Conservation (phyloP, 352 stramenopile species). For the Blastocystis sp. region DNA sequence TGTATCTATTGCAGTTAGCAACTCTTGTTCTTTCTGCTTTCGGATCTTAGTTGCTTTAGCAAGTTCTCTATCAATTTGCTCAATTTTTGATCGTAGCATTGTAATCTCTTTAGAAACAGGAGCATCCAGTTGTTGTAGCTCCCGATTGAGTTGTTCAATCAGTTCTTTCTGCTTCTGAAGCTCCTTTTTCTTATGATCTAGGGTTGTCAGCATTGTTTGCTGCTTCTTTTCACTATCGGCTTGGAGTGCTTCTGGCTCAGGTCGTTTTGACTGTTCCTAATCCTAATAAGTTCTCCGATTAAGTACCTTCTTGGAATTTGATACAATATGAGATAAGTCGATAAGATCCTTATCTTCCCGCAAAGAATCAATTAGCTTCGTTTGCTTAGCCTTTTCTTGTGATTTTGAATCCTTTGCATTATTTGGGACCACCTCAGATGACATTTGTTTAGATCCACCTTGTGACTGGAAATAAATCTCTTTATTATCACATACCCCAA, state of each 20-base stretch:
- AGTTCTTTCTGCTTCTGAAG: conserved; percentile 49
- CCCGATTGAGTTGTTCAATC: conserved; percentile 45
- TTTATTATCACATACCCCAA: not conserved
- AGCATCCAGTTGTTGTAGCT: conserved; percentile 46
- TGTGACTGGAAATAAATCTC: not conserved
- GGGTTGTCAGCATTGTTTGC: conserved; percentile 23
- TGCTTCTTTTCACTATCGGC: conserved; percentile 49
- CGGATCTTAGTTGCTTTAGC: conserved; percentile 5
- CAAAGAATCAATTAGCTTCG: conserved; percentile 13
- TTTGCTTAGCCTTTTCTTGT: not conserved
- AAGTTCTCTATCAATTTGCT: conserved; percentile 30
- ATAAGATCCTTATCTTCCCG: conserved; percentile 38
- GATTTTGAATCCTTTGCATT: not conserved
- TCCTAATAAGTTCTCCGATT: not conserved
- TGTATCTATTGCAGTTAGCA: conserved; percentile 2
- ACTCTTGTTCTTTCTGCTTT: conserved; percentile 52
- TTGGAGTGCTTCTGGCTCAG: not conserved
- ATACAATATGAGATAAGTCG: conserved; percentile 1
- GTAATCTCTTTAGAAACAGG: conserved; percentile 53
- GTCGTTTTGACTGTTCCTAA: too few relatives aligned
- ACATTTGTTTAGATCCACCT: too few relatives aligned
- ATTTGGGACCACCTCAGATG: not conserved
- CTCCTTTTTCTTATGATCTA: conserved; percentile 54
- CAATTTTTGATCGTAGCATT: conserved; percentile 22
- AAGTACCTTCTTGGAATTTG: not conserved